Conservation (phyloP, 371 early-diverging fungal species). For the Mortierella sp. region DNA sequence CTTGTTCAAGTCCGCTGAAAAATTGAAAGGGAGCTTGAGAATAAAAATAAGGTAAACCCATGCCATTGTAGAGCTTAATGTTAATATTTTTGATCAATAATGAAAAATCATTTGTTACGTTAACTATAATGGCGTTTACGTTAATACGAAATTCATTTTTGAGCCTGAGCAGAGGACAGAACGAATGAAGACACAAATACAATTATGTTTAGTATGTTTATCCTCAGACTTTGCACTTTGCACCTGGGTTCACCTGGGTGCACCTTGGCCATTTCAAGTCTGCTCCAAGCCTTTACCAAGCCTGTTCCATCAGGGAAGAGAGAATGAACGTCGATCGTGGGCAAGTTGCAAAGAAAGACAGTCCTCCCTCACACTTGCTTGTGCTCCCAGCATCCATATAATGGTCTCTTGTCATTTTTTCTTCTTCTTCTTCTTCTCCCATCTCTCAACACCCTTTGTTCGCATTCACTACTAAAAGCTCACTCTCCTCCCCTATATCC, state of each 20-base stretch:
- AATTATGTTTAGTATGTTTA: background rate
- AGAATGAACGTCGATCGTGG: constrained; percentile 9
- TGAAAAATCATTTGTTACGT: no score
- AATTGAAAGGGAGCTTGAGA: no score
- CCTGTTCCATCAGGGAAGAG: background rate
- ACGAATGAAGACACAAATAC: background rate
- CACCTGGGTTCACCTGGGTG: no score
- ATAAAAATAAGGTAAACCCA: no score
- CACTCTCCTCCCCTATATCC: background rate
- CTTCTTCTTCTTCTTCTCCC: background rate
- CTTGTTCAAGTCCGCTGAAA: background rate
- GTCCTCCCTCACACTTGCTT: background rate
- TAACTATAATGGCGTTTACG: no score
- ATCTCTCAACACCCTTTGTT: background rate
- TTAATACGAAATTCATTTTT: no score
- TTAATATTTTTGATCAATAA: no score
- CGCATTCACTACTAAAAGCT: background rate
- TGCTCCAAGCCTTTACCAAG: background rate
- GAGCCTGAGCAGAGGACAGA: background rate
- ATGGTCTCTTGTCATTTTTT: background rate
- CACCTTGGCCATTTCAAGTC: background rate
- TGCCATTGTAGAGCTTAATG: background rate
- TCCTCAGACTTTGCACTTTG: background rate
- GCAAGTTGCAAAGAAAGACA: background rate
- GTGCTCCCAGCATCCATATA: background rate